phyloP scores from a whole-genome alignment of 2,329 filamentous ascomycete species.

The Penicillium sp. region DNA sequence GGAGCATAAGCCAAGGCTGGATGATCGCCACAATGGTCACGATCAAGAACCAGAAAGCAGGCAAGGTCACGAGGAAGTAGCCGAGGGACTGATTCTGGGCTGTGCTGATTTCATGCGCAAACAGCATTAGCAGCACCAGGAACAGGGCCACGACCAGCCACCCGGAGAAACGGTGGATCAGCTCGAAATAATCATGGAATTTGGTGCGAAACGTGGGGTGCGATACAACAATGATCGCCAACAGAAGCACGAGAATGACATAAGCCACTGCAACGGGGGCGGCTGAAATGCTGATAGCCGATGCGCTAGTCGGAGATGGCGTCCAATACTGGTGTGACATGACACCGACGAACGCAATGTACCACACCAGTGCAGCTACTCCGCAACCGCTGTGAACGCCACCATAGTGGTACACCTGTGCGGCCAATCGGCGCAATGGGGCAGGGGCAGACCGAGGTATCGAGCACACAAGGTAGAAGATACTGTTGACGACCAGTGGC shows the following conservation, averaged over 20 bases:
- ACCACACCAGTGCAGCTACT: conserved; percentile 52
- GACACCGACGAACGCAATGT: conserved; percentile 37
- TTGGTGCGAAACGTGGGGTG: conserved; percentile 63
- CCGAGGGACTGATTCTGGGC: conserved; percentile 37
- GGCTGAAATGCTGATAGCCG: conserved; percentile 24
- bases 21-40: conserved; percentile 65
- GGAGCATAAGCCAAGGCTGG: conserved; percentile 72
- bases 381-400: conserved; percentile 55
- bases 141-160: conserved; percentile 67
- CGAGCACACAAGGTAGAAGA: conserved; percentile 48
- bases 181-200: conserved; percentile 69
- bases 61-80: conserved; percentile 45
- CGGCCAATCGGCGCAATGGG: conserved; percentile 45
- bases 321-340: conserved; percentile 35
- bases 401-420: conserved; percentile 57
- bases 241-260: conserved; percentile 58
- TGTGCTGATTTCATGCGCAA: conserved; percentile 46
- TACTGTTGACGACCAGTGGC: conserved; percentile 54
- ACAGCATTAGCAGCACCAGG: conserved; percentile 62
- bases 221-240: conserved; percentile 62
- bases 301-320: conserved; percentile 14
- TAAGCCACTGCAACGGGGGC: conserved; percentile 57
- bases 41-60: conserved; percentile 67
- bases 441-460: conserved; percentile 49
- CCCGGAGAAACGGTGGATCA: conserved; percentile 70